Base-by-base conservation (phyloP, 2,329 filamentous ascomycete genomes). In the Colletotrichum sidae region DNA sequence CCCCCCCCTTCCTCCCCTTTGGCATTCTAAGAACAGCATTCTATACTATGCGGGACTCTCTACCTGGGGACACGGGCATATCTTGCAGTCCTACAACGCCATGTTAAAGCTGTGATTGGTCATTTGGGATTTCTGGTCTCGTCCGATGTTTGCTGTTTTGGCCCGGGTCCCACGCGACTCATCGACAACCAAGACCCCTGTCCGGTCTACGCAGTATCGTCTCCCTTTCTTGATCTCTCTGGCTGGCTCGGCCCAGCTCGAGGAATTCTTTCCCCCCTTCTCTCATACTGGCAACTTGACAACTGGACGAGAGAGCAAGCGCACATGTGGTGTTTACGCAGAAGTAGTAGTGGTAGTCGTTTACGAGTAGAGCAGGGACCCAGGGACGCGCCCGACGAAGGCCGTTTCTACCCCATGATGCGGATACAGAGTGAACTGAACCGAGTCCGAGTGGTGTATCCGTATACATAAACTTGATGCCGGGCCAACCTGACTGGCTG, bases 111-210 rank as follows among this genome's bases (percentile, higher is more conserved):
- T 33, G n/a, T 52, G 9, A 66, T 62, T 62, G 59, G 63, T 41
- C 47, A 58, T 15, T 51, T 58, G 55, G 17, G 11, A 37, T 49
- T 39, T 15, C 4, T 25, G 25, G 25, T 25, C 25, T 25, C 25
- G 25, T 25, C 41, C 13, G 17, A 12, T 57, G 45, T 50, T 41
- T 57, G 45, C 52, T n/a, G 17, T 61, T 65, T 49, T 41, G 62
- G 58, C 63, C 63, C 57, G 51, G 25, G 51, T 56, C 51, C 51
- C 51, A 42, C 47, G 33, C 58, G 41, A 46, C 35, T 56, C 39
- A 41, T 39, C 44, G 15, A 11, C n/a, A 25, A 25, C 25, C 25
- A 25, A 25, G 25, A 25, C n/a, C 44, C 42, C n/a, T 9, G 13
- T 15, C 8, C 42, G 15, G 42, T 5, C 38, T 9, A 41, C 38